Evolutionary conservation across 1,284 basidiomycete species (phyloP).

Genomic region (Ganoderma sinense): DNA sequence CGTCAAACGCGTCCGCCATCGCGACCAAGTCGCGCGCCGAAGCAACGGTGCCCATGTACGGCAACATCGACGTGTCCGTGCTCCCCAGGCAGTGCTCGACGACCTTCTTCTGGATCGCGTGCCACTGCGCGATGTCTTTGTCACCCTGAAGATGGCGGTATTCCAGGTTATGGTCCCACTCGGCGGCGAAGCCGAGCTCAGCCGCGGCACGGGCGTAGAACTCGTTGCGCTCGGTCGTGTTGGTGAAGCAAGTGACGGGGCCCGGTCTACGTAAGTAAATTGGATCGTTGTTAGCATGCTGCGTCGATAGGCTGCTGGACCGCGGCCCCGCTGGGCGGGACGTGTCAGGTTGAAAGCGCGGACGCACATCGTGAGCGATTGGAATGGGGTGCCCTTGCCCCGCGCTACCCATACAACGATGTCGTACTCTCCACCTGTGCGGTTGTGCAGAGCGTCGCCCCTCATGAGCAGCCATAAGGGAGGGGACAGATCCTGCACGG

Average conservation of each 20-base stretch:
- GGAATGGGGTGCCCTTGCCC: constrained; percentile 6
- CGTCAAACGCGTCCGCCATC: constrained; percentile 25
- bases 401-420: constrained; percentile 18
- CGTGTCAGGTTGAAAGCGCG: too few species aligned
- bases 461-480: background rate
- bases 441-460: constrained; percentile 13
- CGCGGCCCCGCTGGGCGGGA: background rate
- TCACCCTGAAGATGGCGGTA: background rate
- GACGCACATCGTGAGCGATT: constrained; percentile 12
- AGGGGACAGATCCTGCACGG: background rate
- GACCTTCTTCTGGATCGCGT: constrained; percentile 9
- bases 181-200: background rate
- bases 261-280: constrained; percentile 8
- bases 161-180: background rate
- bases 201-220: constrained; percentile 3
- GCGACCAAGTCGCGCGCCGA: constrained; percentile 22
- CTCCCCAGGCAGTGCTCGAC: constrained; percentile 6
- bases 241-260: constrained; percentile 11
- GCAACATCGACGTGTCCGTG: constrained; percentile 4
- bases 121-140: constrained; percentile 1
- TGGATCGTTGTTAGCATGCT: background rate
- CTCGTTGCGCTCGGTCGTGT: background rate
- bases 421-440: constrained; percentile 17
- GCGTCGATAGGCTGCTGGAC: background rate
- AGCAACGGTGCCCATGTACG: constrained; percentile 25